A percentile compares a stretch with the other conserved stretches of the same genome.
phyloP scores from a whole-genome alignment of 495 filamentous ascomycete genomes.

The Xylaria bambusicola region DNA sequence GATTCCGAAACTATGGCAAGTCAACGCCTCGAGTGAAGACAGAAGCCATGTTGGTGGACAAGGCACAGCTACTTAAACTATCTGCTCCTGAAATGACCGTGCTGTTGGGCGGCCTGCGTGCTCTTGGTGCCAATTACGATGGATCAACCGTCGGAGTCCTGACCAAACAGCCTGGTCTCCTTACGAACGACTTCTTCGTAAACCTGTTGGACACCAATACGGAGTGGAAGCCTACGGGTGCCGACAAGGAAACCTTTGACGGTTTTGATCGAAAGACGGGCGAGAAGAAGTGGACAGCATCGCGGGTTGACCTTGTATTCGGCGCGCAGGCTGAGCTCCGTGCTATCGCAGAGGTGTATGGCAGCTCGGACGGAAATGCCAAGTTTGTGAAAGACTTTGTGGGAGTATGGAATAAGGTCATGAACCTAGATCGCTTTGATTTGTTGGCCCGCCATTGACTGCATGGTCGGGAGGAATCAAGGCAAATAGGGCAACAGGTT shows the following conservation, averaged over 20 bases:
- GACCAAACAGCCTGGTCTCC: conserved; percentile 61
- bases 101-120: conserved; percentile 67
- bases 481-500: too few relatives aligned
- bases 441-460: conserved; percentile 20
- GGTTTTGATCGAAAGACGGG: conserved; percentile 68
- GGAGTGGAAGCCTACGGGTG: conserved; percentile 57
- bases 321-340: conserved; percentile 71
- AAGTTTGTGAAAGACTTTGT: conserved; percentile 73
- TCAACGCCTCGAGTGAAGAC: conserved; percentile 57
- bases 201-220: conserved; percentile 69
- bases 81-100: conserved; percentile 67
- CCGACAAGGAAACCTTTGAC: conserved; percentile 57
- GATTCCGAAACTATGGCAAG: conserved; percentile 74
- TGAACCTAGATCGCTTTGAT: conserved; percentile 70
- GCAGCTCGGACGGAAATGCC: conserved; percentile 28
- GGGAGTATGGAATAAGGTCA: conserved; percentile 69
- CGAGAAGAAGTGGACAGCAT: conserved; percentile 65
- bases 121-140: conserved; percentile 66
- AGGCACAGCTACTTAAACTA: conserved; percentile 65
- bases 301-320: conserved; percentile 68
- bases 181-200: conserved; percentile 76
- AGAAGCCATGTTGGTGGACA: conserved; percentile 69
- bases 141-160: conserved; percentile 63
- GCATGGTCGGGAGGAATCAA: too few relatives aligned
- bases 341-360: conserved; percentile 69